Evolutionary conservation across 805 yeast genomes (phyloP).

Genomic region (Lachancea waltii): DNA sequence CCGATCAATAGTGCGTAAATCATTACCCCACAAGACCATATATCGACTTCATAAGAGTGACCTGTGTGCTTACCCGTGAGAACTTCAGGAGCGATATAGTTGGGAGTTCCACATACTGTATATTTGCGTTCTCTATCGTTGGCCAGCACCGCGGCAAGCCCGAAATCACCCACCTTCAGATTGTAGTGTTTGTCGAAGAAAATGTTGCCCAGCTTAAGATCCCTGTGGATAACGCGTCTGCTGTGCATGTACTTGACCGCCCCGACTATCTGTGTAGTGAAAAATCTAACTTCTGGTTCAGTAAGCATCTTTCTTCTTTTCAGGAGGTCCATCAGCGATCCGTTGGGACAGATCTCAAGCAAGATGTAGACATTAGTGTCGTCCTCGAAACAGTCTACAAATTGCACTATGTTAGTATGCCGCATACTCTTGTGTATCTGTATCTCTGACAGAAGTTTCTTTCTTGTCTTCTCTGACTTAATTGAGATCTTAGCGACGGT

Average conservation of each 20-base stretch:
- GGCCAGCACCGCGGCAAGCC: constrained; percentile 91
- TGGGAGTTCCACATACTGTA: constrained; percentile 98
- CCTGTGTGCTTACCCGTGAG: constrained; percentile 82
- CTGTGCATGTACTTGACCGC: constrained; percentile 90
- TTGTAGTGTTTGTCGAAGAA: constrained; percentile 92
- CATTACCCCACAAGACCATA: constrained; percentile 98
- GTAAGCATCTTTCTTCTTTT: constrained; percentile 76
- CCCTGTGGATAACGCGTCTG: constrained; percentile 91
- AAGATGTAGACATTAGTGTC: constrained; percentile 88
- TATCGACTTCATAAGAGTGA: constrained; percentile 90
- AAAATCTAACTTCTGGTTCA: constrained; percentile 87
- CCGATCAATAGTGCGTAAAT: constrained; percentile 87
- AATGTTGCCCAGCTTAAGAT: constrained; percentile 90
- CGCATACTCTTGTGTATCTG: constrained; percentile 86
- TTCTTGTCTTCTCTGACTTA: constrained; percentile 80
- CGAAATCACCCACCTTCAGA: constrained; percentile 95
- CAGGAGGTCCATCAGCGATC: constrained; percentile 86
- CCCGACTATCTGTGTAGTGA: constrained; percentile 88
- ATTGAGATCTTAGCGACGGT: constrained; percentile 96
- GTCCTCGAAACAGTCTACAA: constrained; percentile 95
- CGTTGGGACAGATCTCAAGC: constrained; percentile 91
- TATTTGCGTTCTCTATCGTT: constrained; percentile 67
- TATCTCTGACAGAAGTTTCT: constrained; percentile 81
- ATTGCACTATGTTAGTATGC: constrained; percentile 87
- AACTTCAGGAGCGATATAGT: constrained; percentile 97